Evolutionary conservation across 805 yeast species (phyloP).

Genomic region (Ogataea parapolymorpha): DNA sequence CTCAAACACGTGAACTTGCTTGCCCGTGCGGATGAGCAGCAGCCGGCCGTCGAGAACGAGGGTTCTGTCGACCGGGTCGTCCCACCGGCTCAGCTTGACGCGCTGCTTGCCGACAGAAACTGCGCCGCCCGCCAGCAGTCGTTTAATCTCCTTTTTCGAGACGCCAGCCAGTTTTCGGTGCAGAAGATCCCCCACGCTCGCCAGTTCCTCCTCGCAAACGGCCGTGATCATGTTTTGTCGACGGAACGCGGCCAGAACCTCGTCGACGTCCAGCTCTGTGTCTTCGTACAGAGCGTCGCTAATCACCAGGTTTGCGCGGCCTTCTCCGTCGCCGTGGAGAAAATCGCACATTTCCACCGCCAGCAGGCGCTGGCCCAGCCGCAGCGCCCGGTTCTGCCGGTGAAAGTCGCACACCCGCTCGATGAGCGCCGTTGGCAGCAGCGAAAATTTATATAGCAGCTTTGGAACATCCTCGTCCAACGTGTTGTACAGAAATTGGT

Average conservation of each 20-base stretch:
- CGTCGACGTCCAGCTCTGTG: conserved; percentile 43
- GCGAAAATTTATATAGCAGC: conserved; percentile 72
- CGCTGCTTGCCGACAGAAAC: conserved; percentile 66
- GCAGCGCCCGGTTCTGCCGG: conserved; percentile 50
- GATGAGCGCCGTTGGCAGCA: conserved; percentile 65
- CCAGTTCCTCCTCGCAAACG: conserved; percentile 33
- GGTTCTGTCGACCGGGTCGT: conserved; percentile 43
- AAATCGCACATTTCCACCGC: conserved; percentile 86
- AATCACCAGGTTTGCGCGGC: conserved; percentile 62
- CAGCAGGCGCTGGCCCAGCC: conserved; percentile 71
- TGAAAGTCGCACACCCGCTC: conserved; percentile 53
- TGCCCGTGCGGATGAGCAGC: conserved; percentile 71
- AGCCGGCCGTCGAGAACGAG: conserved; percentile 58
- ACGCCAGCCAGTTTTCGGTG: conserved; percentile 48
- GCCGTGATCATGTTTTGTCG: conserved; percentile 52
- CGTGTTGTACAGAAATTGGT: conserved; percentile 78
- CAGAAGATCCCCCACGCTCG: conserved; percentile 50
- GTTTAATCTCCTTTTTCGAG: conserved; percentile 33
- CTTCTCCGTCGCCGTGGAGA: conserved; percentile 78
- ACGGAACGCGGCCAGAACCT: conserved; percentile 52
- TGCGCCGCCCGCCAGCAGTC: conserved; percentile 66
- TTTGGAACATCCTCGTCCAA: conserved; percentile 72
- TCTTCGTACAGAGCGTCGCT: conserved; percentile 58
- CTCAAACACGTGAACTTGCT: conserved; percentile 60
- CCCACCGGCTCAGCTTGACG: conserved; percentile 44